phyloP scores from a whole-genome alignment of 2,329 filamentous ascomycete genomes.

The Pleurostoma richardsiae region DNA sequence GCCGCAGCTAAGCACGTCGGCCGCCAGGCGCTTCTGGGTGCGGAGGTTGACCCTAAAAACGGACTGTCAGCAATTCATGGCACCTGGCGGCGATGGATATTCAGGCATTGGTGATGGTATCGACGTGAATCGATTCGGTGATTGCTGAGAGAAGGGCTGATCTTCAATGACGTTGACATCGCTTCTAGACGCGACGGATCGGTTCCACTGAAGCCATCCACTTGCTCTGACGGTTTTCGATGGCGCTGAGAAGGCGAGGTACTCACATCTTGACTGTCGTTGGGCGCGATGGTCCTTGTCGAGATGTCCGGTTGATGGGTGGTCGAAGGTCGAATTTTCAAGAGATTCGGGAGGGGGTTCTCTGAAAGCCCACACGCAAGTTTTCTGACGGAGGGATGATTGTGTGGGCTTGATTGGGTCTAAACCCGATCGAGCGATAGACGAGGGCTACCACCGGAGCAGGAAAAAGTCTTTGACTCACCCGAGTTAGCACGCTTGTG shows the following conservation, averaged over 20 bases:
- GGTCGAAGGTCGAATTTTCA: constrained; percentile 21
- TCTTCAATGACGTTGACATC: constrained; percentile 3
- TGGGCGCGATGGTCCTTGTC: constrained; percentile 29
- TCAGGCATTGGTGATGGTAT: background rate
- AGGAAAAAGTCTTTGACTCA: too few species aligned
- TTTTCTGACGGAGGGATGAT: constrained; percentile 16
- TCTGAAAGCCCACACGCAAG: constrained; percentile 11
- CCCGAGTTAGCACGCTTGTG: background rate
- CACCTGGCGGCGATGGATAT: background rate
- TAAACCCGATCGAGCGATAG: background rate
- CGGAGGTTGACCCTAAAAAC: constrained; percentile 89
- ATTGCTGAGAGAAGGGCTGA: background rate
- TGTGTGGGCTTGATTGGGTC: constrained; percentile 12
- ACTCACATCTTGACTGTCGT: constrained; percentile 34
- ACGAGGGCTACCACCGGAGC: too few species aligned
- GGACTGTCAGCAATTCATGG: constrained; percentile 10
- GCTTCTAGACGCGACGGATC: constrained; percentile 1
- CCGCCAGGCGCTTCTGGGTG: constrained; percentile 99
- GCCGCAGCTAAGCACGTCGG: constrained; percentile 96
- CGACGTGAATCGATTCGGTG: constrained; percentile 3
- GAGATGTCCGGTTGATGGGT: constrained; percentile 9
- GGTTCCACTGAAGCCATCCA: background rate
- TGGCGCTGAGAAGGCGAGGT: constrained; percentile 1
- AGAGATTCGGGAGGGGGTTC: constrained; percentile 16
- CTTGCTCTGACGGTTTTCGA: background rate